A percentile compares a stretch with the other conserved stretches of the same genome.
phyloP scores from a whole-genome alignment of 2,329 filamentous ascomycete species.

The Claviceps sp. region DNA sequence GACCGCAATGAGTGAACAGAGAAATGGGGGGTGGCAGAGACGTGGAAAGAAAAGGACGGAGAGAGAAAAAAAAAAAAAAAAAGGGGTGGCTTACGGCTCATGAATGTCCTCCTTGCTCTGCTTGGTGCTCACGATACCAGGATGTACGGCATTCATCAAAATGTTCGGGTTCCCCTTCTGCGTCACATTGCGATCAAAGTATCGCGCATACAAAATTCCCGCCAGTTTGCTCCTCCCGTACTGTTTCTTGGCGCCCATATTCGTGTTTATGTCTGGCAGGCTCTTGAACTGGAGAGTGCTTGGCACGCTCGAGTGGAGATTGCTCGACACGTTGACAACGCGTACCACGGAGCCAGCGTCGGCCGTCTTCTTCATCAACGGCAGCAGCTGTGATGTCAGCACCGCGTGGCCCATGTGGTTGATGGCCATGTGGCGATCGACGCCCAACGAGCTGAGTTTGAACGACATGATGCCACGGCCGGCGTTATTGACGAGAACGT shows the following conservation, averaged over 20 bases:
- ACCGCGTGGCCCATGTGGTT: constrained; percentile 1
- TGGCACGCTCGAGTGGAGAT: constrained; percentile 1
- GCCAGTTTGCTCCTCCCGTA: background rate
- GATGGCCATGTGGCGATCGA: constrained; percentile 1
- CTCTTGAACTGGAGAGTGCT: background rate
- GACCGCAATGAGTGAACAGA: no score
- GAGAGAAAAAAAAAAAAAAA: background rate
- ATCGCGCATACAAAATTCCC: background rate
- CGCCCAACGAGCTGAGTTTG: background rate
- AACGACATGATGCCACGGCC: background rate
- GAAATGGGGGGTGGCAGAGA: no score
- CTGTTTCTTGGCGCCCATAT: background rate
- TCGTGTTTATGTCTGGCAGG: background rate
- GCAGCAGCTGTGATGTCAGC: background rate
- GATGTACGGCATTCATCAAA: background rate
- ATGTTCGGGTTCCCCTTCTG: background rate
- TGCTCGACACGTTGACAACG: background rate
- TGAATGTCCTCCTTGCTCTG: background rate
- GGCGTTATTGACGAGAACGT: background rate
- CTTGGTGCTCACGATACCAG: constrained; percentile 1
- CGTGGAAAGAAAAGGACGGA: no score
- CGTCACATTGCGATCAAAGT: background rate
- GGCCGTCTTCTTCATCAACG: constrained; percentile 1
- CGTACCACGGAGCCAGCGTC: background rate
- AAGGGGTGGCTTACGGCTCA: background rate